Evolutionary conservation across 345 rosid genomes (phyloP).

Genomic region (Theobroma cacao): DNA sequence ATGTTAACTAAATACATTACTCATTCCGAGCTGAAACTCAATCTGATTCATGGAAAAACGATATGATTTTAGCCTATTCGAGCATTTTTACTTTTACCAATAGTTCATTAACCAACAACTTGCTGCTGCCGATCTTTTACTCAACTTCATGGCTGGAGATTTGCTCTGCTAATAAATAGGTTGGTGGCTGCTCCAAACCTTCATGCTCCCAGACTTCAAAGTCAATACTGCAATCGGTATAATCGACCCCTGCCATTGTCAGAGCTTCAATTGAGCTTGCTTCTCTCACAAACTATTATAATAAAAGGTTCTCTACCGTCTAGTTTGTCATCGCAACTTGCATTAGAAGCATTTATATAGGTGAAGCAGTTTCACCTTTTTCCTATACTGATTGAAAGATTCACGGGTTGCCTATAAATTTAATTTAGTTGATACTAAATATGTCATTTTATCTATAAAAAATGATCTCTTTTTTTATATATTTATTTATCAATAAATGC

Average conservation of each 20-base stretch:
- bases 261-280: constrained; percentile 13
- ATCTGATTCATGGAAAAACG: background rate
- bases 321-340: background rate
- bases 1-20: background rate
- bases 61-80: constrained; percentile 7
- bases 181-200: background rate
- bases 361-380: background rate
- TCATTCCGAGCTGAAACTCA: background rate
- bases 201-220: constrained; percentile 6
- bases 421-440: background rate
- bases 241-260: constrained; percentile 18
- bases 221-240: background rate
- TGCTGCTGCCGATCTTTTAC: background rate
- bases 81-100: background rate
- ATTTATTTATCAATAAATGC: background rate
- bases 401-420: background rate
- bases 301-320: background rate
- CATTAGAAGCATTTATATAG: background rate
- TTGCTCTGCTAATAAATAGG: background rate
- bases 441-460: background rate
- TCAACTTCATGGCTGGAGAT: background rate
- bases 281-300: background rate
- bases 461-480: background rate
- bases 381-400: background rate
- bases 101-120: background rate